Evolutionary conservation across 2,329 filamentous ascomycete species (phyloP), one percentile per base, ranked within the genome.

Genomic region (Botrytis deweyae): DNA sequence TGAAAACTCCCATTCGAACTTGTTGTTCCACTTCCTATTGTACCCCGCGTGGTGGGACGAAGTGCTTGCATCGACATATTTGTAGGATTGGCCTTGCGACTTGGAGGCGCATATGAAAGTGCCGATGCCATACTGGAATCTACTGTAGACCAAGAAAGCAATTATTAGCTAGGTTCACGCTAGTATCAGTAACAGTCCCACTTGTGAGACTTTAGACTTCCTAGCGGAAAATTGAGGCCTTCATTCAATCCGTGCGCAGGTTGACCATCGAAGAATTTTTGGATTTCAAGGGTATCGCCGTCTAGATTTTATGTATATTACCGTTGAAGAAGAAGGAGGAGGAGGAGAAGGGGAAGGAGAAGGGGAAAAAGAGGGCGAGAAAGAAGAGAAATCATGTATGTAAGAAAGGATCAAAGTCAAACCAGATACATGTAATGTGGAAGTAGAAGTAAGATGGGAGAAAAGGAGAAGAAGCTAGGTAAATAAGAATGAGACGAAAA

Each of bases 1-100:
- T 72, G 65, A 38, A 73, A 73, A 72, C 77, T 82, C 62, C 78
- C 78, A 78, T 82, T 81, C 68, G 80, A 81, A 72, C 75, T 77
- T 46, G 52, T 65, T 42, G 79, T 79, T 36, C 68, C 74, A 42
- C 76, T 77, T 20, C 72, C 76, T 33, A 74, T 72, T 61, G 77
- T 78, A 49, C 77, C 77, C 74, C 78, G 74, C 33, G 76, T 78
- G 44, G 75, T 77, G 55, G 78, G 78, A 76, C 77, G 78, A 68
- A 75, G 74, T 74, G 73, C 70, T 72, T 77, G 76, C 76, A 77
- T 73, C 66, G 75, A 72, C 67, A 73, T 70, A 62, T 75, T 76
- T 29, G 76, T 74, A 18, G 72, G 68, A 70, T 74, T 76, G 25
- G 74, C 73, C 66, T 73, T 75, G 63, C 70, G 74, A 71, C 78